phyloP scores from a whole-genome alignment of 2,329 filamentous ascomycete species.

The Sclerotiophoma versabilis region DNA sequence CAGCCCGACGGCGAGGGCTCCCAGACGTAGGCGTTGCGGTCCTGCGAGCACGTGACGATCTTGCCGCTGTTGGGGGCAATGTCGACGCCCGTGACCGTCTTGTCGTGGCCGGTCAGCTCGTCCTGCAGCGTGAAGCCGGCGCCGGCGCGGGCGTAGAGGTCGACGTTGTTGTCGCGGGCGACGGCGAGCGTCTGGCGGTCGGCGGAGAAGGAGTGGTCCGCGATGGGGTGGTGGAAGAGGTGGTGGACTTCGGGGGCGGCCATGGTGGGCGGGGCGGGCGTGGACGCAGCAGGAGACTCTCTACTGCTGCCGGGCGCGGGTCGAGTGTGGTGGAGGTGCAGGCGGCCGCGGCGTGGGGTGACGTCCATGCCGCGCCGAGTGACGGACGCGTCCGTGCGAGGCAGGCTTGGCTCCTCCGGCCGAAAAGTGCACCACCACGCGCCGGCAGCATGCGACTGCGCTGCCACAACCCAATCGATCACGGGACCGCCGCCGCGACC shows the following conservation, averaged over 20 bases:
- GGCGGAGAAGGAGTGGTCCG: conserved; percentile 96
- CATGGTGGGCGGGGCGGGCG: conserved; percentile 64
- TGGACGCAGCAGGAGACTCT: conserved; percentile 89
- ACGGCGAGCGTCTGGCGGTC: conserved; percentile 90
- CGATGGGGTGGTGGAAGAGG: conserved; percentile 94
- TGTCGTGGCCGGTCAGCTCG: conserved; percentile 95
- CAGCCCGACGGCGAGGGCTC: conserved; percentile 90
- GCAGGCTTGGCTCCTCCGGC: neutral
- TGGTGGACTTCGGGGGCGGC: conserved; percentile 89
- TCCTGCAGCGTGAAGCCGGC: conserved; percentile 83
- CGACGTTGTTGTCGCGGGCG: conserved; percentile 85
- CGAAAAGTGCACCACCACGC: neutral
- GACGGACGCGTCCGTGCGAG: no score
- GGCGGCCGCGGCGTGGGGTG: neutral
- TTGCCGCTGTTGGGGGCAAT: conserved; percentile 89
- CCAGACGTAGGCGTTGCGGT: conserved; percentile 98
- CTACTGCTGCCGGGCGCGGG: conserved; percentile 67
- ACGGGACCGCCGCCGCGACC: neutral
- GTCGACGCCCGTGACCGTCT: conserved; percentile 94
- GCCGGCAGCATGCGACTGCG: no score
- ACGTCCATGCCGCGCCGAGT: neutral
- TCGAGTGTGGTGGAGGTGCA: neutral
- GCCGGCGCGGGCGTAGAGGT: conserved; percentile 81
- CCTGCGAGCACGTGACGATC: conserved; percentile 98
- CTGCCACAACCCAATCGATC: neutral